A percentile compares a stretch with the other conserved stretches of the same genome.
Evolutionary conservation across 768 basidiomycete species (phyloP).

Genomic region (Tricholomella constricta): DNA sequence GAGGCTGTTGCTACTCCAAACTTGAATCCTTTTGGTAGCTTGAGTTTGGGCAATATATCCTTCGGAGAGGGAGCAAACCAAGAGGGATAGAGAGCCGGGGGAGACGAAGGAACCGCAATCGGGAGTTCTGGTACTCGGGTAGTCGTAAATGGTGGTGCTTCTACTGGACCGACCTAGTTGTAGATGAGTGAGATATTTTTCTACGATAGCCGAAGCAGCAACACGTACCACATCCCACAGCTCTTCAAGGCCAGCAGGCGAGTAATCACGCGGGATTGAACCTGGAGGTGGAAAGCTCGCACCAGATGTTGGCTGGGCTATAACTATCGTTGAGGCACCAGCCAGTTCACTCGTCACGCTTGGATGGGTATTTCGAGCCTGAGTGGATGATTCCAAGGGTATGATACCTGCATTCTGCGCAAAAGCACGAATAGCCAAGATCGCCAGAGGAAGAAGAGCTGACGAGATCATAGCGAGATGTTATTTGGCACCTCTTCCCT

Average conservation of each 20-base stretch:
- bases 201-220: neutral
- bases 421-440: neutral
- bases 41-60: conserved; percentile 44
- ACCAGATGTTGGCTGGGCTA: neutral
- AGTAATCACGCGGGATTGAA: conserved; percentile 41
- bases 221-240: conserved; percentile 41
- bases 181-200: neutral
- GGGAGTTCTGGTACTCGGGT: conserved; percentile 40
- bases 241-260: conserved; percentile 35
- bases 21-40: conserved; percentile 48
- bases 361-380: neutral
- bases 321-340: neutral
- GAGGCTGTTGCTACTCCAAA: conserved; percentile 57
- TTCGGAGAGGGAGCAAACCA: conserved; percentile 48
- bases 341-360: neutral
- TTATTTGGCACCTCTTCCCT: neutral
- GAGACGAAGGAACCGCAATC: conserved; percentile 42
- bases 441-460: neutral
- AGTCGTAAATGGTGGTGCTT: conserved; percentile 47
- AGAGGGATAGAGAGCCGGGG: conserved; percentile 45
- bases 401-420: neutral
- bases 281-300: conserved; percentile 41
- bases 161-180: conserved; percentile 42
- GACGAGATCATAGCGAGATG: neutral
- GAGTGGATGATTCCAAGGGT: neutral